Evolutionary conservation across 805 yeast species (phyloP), one percentile per base, ranked within the genome.

Genomic region (Brettanomyces custersianus): DNA sequence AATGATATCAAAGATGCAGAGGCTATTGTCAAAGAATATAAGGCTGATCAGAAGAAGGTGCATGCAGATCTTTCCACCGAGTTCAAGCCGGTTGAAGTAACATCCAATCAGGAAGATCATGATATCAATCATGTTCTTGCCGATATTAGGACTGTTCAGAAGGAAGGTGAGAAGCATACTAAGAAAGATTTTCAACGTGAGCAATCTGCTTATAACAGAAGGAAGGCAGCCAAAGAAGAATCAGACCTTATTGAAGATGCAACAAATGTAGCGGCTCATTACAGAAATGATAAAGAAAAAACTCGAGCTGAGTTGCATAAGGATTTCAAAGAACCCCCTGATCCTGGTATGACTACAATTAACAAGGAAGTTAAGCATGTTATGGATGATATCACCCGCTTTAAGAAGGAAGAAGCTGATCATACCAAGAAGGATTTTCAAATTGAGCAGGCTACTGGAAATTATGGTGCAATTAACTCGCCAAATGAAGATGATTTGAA

Each of bases 161-260:
- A 9, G 12, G 25, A 22, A 22, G 9, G 9, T 9, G 25, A 22
- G 25, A 10, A 8, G 8, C 31, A 29, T 19, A 18, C 11, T 10
- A 16, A 15, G 11, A 18, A 29, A 11, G 31, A 29, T n/a, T n/a
- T n/a, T n/a, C n/a, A n/a, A n/a, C 18, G 19, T 29, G 40, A 28
- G 7, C 30, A 37, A 3, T 37, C 42, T 7, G 40, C 42, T 15
- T 31, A 38, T 1, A 36, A 34, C 24, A 38, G 42, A 13, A 40
- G 36, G 8, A 36, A 36, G 16, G 24, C 21, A 6, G 15, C 16
- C 18, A 11, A 12, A n/a, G 34, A 20, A 13, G 15, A 10, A 15
- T 11, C 8, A 12, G n/a, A 31, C n/a, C 4, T 19, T 11, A 11
- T 19, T 7, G 15, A 27, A 11, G 22, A 27, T 13, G 18, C 26